A percentile compares a stretch with the other conserved stretches of the same genome.
phyloP scores from a whole-genome alignment of 176 grass and related monocot species.

The Phoenix dactylifera region DNA sequence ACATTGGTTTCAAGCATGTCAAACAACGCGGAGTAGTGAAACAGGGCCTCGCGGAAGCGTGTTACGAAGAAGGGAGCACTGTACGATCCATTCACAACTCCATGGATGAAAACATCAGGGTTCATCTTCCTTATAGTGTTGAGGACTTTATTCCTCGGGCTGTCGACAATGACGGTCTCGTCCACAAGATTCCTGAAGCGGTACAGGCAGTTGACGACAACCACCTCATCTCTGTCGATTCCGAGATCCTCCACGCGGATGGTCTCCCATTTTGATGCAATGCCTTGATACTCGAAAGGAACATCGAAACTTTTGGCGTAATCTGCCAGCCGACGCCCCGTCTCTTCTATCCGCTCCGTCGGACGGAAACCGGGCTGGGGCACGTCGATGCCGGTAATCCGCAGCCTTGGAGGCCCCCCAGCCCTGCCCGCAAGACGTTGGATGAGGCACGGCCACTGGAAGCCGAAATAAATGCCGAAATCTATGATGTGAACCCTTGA shows the following conservation, averaged over 20 bases:
- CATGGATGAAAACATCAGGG: slow-evolving; percentile 81
- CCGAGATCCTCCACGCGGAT: slow-evolving; percentile 71
- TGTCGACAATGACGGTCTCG: slow-evolving; percentile 87
- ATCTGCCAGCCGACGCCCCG: slow-evolving; percentile 68
- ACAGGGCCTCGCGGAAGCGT: slow-evolving; percentile 82
- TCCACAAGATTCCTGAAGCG: slow-evolving; percentile 93
- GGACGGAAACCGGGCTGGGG: slow-evolving; percentile 88
- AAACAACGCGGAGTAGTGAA: slow-evolving; percentile 87
- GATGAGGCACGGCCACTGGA: slow-evolving; percentile 94
- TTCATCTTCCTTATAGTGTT: slow-evolving; percentile 93
- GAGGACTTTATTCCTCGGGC: slow-evolving; percentile 84
- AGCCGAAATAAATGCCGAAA: slow-evolving; percentile 89
- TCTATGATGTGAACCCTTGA: slow-evolving; percentile 86
- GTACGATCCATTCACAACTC: slow-evolving; percentile 92
- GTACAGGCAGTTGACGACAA: slow-evolving; percentile 91
- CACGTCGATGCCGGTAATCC: slow-evolving; percentile 90
- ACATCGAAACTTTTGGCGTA: slow-evolving; percentile 68
- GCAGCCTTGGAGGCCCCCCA: slow-evolving; percentile 53
- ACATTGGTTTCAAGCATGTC: slow-evolving; percentile 92
- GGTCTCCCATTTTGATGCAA: slow-evolving; percentile 87
- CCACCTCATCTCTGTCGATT: slow-evolving; percentile 62
- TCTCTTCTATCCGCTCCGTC: slow-evolving; percentile 85
- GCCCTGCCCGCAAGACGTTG: slow-evolving; percentile 73
- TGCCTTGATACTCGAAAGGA: slow-evolving; percentile 82
- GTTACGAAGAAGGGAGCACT: slow-evolving; percentile 94